A percentile compares a stretch with the other conserved stretches of the same genome.
Evolutionary conservation across 73 alveolate genomes (phyloP).

Genomic region (Symbiodinium natans): DNA sequence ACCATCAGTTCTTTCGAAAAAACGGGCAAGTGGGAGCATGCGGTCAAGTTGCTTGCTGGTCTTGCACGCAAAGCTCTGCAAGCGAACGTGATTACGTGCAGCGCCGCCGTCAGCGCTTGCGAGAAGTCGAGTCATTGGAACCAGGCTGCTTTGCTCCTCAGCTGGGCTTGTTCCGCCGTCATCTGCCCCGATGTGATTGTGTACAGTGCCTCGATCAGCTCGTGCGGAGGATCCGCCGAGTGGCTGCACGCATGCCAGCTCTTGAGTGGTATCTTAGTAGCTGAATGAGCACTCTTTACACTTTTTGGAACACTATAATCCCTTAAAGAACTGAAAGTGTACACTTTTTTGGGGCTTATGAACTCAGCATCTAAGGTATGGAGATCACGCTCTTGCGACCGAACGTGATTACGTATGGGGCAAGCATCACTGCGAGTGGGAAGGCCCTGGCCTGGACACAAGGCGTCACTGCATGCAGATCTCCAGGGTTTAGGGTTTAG

Average conservation of each 20-base stretch:
- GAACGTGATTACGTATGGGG: not conserved
- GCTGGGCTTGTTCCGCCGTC: not conserved
- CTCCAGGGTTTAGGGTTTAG: no score
- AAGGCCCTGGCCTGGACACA: not conserved
- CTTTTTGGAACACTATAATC: no score
- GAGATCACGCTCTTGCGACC: not conserved
- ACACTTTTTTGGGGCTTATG: no score
- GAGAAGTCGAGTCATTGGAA: not conserved
- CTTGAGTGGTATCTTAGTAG: no score
- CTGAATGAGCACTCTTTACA: no score
- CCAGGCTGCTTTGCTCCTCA: not conserved
- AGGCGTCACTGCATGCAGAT: not conserved
- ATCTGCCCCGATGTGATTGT: not conserved
- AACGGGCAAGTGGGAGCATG: not conserved
- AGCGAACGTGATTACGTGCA: not conserved
- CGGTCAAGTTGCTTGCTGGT: not conserved
- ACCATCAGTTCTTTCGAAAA: not conserved
- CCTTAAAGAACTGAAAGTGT: no score
- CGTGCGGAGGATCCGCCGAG: not conserved
- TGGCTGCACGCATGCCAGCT: not conserved
- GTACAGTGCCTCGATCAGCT: not conserved
- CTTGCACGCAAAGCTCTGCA: not conserved
- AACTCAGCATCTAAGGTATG: no score
- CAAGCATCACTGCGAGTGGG: not conserved
- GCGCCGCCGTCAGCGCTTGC: not conserved